Percentiles rank a stretch among this genome's conserved stretches.
phyloP scores from a whole-genome alignment of 345 rosid genomes.

The Litchi chinensis region DNA sequence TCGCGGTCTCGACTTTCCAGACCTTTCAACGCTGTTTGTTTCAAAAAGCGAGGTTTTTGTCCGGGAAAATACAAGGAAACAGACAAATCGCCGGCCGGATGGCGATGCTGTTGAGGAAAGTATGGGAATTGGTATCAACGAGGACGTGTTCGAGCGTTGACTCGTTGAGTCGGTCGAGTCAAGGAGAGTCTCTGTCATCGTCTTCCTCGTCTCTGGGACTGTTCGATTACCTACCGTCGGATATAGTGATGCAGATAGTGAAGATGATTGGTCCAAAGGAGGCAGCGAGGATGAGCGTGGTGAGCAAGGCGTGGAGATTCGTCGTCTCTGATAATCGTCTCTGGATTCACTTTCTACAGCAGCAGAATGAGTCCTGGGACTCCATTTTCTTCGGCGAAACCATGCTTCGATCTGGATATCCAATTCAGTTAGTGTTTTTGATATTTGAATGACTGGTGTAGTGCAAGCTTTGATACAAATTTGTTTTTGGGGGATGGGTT shows the following conservation, averaged over 20 bases:
- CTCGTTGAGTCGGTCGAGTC: slow-evolving; percentile 13
- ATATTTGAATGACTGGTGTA: neutral
- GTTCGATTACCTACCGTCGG: slow-evolving; percentile 65
- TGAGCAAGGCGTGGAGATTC: slow-evolving; percentile 53
- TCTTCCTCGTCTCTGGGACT: slow-evolving; percentile 46
- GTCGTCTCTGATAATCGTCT: slow-evolving; percentile 57
- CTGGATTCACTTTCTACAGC: slow-evolving; percentile 70
- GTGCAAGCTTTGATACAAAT: too few relatives aligned
- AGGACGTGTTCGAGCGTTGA: slow-evolving; percentile 26
- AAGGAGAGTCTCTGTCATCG: neutral
- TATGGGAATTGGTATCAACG: slow-evolving; percentile 46
- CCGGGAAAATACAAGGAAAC: neutral
- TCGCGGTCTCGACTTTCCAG: neutral
- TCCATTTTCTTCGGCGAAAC: slow-evolving; percentile 73
- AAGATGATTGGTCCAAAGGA: slow-evolving; percentile 63
- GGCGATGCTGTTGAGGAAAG: slow-evolving; percentile 49
- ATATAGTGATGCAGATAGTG: slow-evolving; percentile 64
- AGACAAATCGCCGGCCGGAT: neutral
- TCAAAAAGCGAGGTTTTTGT: too few relatives aligned
- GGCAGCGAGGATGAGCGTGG: slow-evolving; percentile 48
- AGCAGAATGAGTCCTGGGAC: slow-evolving; percentile 47
- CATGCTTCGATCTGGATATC: slow-evolving; percentile 59
- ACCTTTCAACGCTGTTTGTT: neutral
- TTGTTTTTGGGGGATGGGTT: neutral
- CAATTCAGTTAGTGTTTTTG: slow-evolving; percentile 54